Evolutionary conservation across 2,329 filamentous ascomycete genomes (phyloP), one percentile per base, ranked within the genome.

Genomic region (Ophiosphaerella herpotricha): DNA sequence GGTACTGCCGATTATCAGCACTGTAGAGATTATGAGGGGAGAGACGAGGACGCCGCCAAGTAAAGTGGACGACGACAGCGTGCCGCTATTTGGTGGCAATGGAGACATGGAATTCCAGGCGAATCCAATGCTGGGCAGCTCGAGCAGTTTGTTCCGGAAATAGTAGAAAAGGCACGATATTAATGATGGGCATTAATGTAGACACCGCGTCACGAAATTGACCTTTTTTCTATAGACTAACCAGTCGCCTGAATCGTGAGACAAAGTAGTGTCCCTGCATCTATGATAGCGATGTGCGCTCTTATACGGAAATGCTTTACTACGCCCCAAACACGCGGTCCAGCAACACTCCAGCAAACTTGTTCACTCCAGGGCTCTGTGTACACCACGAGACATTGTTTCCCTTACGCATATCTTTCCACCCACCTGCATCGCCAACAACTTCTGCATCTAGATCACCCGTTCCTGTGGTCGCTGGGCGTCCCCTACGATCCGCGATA

Each of bases 361-460:
- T 73, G 7, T 85, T 80, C 60, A 83, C 80, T 2, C 87, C 90
- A 0, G 90, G 90, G 56, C 88, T 83, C 43, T 67, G 71, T 42
- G 90, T 80, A 71, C 92, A 87, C 68, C 90, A 83, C 72, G 85
- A 83, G 57, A 99, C 82, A 46, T 90, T 82, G 75, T 97, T 99
- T 5, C 92, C 91, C 64, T 84, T 86, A 57, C 77, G 79, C 12
- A 75, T 71, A 70, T 87, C 90, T 66, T 94, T 73, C 94, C 94
- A 97, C 44, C 87, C 78, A 61, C 83, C 74, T 73, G 85, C 79
- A 71, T 97, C 93, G 35, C 87, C 89, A 0, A 86, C 80, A 26
- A 86, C 80, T 43, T 80, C 73, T 18, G 63, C 72, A 7, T 66
- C 60, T 52, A 65, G 46, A 55, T 50, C 68, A 12, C 62, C 66